Base-by-base conservation (phyloP, 495 filamentous ascomycete genomes). In the Pyronema domesticum region DNA sequence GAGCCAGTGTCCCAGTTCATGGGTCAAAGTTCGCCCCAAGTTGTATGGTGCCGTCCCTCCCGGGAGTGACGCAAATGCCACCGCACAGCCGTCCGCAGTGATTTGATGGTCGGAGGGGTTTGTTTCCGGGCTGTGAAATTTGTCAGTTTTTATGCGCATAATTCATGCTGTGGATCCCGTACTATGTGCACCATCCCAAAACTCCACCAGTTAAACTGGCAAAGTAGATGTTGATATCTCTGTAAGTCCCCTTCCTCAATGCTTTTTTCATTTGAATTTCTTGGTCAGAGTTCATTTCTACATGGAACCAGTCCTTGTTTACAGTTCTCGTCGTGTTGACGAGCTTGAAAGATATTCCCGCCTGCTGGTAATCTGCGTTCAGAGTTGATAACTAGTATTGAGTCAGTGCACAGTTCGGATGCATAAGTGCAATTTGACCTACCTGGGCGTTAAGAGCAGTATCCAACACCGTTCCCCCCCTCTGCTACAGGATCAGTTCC, bases 1-100 rank as follows among this genome's bases (percentile, higher is more conserved):
- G 51, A 82, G 68, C 78, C 80, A 83, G 68, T 83, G 80, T n/a
- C 80, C 80, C 44, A 79, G 71, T 69, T 82, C 80, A 69, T 83
- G 80, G 37, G 75, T 73, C 14, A 71, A 73, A n/a, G 80, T 82
- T 56, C 69, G 70, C 40, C 80, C 80, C 39, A 72, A 54, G 68
- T 81, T 75, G 67, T 76, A 82, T n/a, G 64, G 58, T 4, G 69
- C 61, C 19, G 19, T 59, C 7, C 78, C 77, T 37, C 73, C 74
- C 36, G 80, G 79, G 37, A 80, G 71, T 17, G 72, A 73, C 47
- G 62, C 59, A 23, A 65, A 72, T 30, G 76, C 67, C 55, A 82
- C 69, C 53, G 70, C 72, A 71, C 80, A 82, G 51, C 80, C 80
- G 59, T 82, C 80, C 46, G 58, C 53, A 60, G 64, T 63, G 63